phyloP scores from a whole-genome alignment of 192 early-diverging fungal species.

The Lunasporangiospora selenospora region DNA sequence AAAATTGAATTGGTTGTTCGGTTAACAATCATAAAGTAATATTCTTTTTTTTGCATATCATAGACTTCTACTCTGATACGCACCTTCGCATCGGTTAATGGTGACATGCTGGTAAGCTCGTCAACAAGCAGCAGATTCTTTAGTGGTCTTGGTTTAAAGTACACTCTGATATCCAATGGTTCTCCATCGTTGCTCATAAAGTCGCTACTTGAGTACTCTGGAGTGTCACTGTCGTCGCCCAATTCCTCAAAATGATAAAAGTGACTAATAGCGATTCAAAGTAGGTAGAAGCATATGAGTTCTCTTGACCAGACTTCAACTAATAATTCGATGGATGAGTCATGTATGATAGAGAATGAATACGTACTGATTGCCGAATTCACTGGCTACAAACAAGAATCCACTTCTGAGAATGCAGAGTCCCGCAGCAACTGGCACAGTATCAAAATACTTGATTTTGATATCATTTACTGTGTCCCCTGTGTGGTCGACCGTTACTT shows the following conservation, averaged over 20 bases:
- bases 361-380: constrained; percentile 93
- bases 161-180: constrained; percentile 44
- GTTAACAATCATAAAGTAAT: no score
- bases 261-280: constrained; percentile 54
- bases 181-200: constrained; percentile 67
- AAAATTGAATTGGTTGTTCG: no score
- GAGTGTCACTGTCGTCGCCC: constrained; percentile 88
- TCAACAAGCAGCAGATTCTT: constrained; percentile 91
- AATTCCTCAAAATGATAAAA: constrained; percentile 94
- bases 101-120: constrained; percentile 84
- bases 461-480: constrained; percentile 68
- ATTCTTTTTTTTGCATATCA: no score
- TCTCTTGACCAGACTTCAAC: neutral
- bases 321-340: neutral
- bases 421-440: constrained; percentile 79
- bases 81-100: constrained; percentile 82
- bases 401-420: constrained; percentile 92
- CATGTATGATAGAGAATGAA: neutral
- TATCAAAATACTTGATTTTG: constrained; percentile 95
- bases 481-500: constrained; percentile 85
- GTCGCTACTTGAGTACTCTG: constrained; percentile 76
- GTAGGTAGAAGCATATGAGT: neutral
- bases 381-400: constrained; percentile 90
- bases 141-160: constrained; percentile 80
- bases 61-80: no score